Conservation (phyloP, 495 filamentous ascomycete species). For the Terfezia claveryi region DNA sequence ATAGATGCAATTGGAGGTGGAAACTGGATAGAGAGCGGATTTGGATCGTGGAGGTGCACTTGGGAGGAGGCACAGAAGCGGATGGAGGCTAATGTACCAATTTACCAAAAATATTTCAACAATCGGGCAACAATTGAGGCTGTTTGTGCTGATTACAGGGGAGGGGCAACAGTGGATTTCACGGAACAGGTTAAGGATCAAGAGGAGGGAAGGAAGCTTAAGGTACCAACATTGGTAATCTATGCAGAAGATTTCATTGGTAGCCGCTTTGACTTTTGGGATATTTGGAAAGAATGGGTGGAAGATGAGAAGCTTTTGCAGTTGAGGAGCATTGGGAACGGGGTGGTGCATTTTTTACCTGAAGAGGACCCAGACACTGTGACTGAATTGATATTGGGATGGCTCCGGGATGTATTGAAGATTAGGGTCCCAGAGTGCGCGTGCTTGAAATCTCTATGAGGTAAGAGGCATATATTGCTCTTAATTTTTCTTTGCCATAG, state of each 20-base stretch:
- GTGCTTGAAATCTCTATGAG: neutral
- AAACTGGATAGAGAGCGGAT: conserved; percentile 18
- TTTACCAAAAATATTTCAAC: conserved; percentile 25
- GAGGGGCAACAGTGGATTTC: conserved; percentile 24
- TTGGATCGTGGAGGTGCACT: conserved; percentile 16
- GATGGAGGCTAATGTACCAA: conserved; percentile 13
- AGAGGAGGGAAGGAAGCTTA: conserved; percentile 24
- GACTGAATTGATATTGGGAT: conserved; percentile 17
- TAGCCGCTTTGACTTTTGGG: conserved; percentile 22
- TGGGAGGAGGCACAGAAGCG: conserved; percentile 5
- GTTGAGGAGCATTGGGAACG: conserved; percentile 20
- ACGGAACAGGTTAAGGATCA: conserved; percentile 26
- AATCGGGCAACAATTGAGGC: conserved; percentile 20
- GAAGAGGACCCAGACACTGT: conserved; percentile 28
- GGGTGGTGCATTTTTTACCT: conserved; percentile 29
- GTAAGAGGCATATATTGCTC: neutral
- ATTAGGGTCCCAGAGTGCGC: conserved; percentile 1
- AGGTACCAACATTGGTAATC: conserved; percentile 22
- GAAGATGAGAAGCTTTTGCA: conserved; percentile 15
- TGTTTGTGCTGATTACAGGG: conserved; percentile 28
- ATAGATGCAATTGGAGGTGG: conserved; percentile 24
- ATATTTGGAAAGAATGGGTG: conserved; percentile 29
- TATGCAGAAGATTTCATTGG: conserved; percentile 27
- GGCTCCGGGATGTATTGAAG: conserved; percentile 7
- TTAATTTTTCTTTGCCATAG: conserved; percentile 19